A percentile compares a stretch with the other conserved stretches of the same genome.
These are phyloP conservation scores for Colletotrichum phormii DNA, from an alignment of 2,329 filamentous ascomycete species.

Conservation along the genomic window DNA sequence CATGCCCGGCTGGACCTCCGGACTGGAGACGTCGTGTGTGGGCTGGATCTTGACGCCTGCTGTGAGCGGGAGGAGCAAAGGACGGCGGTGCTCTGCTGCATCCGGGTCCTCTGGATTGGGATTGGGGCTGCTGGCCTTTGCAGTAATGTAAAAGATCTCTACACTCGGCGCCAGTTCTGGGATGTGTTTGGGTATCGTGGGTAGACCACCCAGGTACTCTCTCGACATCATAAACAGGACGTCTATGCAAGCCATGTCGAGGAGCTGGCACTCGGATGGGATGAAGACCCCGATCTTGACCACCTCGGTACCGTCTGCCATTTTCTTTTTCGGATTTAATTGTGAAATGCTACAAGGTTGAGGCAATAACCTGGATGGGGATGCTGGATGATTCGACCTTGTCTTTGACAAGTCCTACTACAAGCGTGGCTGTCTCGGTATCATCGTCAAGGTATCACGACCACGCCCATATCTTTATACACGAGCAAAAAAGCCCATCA, in stretches of 20 bases:
- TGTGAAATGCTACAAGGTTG: not conserved
- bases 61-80: constrained; percentile 52
- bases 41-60: constrained; percentile 51
- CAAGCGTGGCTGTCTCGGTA: too few species aligned
- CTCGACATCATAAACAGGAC: constrained; percentile 59
- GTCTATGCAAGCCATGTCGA: constrained; percentile 64
- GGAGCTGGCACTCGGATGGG: constrained; percentile 57
- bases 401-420: not conserved
- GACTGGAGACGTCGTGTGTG: constrained; percentile 57
- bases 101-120: constrained; percentile 27
- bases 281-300: constrained; percentile 64
- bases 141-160: constrained; percentile 59
- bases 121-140: constrained; percentile 14
- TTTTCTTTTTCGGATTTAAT: constrained; percentile 1
- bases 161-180: constrained; percentile 55
- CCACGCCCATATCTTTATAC: not conserved
- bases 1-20: constrained; percentile 60
- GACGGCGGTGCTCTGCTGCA: constrained; percentile 41
- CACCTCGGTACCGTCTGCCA: constrained; percentile 36
- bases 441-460: not conserved
- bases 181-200: constrained; percentile 49
- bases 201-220: constrained; percentile 52
- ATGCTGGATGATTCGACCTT: too few species aligned
- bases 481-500: not conserved
- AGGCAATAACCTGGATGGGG: not conserved